A percentile compares a stretch with the other conserved stretches of the same genome.
Conservation (phyloP, 2,329 filamentous ascomycete species). For the Ophiostoma triangulosporum region DNA sequence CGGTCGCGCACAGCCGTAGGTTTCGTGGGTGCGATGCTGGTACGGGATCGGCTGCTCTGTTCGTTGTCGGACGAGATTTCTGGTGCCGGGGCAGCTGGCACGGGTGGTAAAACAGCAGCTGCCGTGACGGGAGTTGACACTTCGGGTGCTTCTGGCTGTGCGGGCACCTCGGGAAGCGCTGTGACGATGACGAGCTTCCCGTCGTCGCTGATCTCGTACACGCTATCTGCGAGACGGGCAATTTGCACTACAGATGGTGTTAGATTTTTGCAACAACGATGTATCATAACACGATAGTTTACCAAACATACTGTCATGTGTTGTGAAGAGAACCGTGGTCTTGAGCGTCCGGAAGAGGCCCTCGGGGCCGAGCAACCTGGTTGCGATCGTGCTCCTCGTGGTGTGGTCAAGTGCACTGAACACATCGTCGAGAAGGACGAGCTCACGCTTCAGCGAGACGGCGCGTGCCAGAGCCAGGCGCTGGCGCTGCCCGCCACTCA, state of each 20-base stretch:
- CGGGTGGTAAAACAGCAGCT: no score
- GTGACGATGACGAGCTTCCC: background rate
- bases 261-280: background rate
- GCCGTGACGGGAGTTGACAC: no score
- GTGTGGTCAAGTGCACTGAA: slow-evolving; percentile 10
- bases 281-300: no score
- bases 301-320: slow-evolving; percentile 10
- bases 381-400: slow-evolving; percentile 8
- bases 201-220: background rate
- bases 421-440: slow-evolving; percentile 12
- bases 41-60: no score
- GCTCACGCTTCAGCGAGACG: slow-evolving; percentile 22
- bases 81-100: no score
- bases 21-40: no score
- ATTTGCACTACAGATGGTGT: background rate
- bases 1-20: no score
- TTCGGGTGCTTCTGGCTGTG: no score
- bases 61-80: no score
- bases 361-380: slow-evolving; percentile 5
- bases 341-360: slow-evolving; percentile 7
- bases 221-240: background rate
- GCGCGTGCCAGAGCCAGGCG: slow-evolving; percentile 30
- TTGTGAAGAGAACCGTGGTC: slow-evolving; percentile 8
- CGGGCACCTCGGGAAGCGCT: background rate
- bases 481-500: slow-evolving; percentile 21